Conservation (phyloP, 179 eudicot species). For the Silene vulgaris region DNA sequence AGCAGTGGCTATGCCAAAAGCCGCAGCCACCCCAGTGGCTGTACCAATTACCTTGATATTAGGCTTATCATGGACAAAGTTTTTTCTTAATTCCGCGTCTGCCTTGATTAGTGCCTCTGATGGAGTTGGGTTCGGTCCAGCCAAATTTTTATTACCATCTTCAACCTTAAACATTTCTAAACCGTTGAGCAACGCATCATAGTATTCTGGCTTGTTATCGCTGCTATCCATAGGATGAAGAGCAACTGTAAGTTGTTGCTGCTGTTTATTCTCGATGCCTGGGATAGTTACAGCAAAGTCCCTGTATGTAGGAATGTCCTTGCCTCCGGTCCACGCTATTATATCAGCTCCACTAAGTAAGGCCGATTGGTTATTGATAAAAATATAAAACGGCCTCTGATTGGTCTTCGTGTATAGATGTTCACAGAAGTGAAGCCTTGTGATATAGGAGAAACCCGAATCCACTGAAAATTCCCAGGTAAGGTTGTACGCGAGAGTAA, state of each 20-base stretch:
- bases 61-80: conserved; percentile 20
- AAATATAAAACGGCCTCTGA: conserved; percentile 58
- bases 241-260: conserved; percentile 18
- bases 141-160: conserved; percentile 45
- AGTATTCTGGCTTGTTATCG: conserved; percentile 36
- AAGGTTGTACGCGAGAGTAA: conserved; percentile 53
- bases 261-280: conserved; percentile 21
- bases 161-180: conserved; percentile 52
- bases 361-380: conserved; percentile 57
- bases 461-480: conserved; percentile 73
- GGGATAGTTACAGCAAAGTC: conserved; percentile 43
- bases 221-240: conserved; percentile 29
- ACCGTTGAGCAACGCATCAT: conserved; percentile 58
- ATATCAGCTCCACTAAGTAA: conserved; percentile 47
- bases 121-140: conserved; percentile 54
- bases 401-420: conserved; percentile 35
- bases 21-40: conserved; percentile 60
- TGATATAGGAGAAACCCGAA: conserved; percentile 52
- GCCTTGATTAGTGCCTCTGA: conserved; percentile 34
- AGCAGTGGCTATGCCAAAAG: conserved; percentile 50
- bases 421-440: conserved; percentile 76
- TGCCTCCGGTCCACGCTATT: conserved; percentile 46
- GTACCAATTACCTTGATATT: conserved; percentile 43
- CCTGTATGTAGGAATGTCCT: conserved; percentile 48
- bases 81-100: conserved; percentile 22